Conservation (phyloP, 352 stramenopile species). For the Globisporangium viniferum region DNA sequence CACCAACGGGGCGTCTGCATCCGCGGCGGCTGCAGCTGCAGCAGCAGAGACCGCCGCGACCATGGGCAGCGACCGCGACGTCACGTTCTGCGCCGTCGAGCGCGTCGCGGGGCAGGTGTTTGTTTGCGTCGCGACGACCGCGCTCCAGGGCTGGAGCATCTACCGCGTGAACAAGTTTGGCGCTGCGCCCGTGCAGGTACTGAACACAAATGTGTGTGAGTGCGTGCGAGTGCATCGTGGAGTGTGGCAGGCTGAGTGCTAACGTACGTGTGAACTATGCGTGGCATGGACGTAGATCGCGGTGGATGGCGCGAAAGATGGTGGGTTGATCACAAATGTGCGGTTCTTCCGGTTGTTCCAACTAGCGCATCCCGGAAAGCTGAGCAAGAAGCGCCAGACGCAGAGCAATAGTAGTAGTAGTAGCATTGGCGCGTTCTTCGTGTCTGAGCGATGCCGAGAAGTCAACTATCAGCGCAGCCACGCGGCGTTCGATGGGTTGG, state of each 20-base stretch:
- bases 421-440: conserved; percentile 40
- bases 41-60: conserved; percentile 18
- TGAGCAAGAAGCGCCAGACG: background rate
- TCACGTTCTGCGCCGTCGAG: conserved; percentile 67
- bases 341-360: conserved; percentile 65
- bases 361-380: conserved; percentile 7
- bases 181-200: conserved; percentile 44
- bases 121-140: conserved; percentile 54
- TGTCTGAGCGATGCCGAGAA: conserved; percentile 43
- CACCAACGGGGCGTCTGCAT: background rate
- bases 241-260: background rate
- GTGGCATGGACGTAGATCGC: conserved; percentile 29
- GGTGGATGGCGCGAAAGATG: conserved; percentile 40
- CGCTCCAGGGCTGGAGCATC: conserved; percentile 39
- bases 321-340: conserved; percentile 38
- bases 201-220: background rate
- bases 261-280: background rate
- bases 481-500: conserved; percentile 14
- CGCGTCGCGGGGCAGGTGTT: conserved; percentile 47
- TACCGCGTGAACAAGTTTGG: conserved; percentile 61
- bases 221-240: background rate
- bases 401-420: background rate
- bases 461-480: conserved; percentile 24
- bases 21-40: background rate
- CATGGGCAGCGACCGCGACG: conserved; percentile 26